Conservation (phyloP, 805 yeast genomes). For the Isabelozyma pseudorhagii region DNA sequence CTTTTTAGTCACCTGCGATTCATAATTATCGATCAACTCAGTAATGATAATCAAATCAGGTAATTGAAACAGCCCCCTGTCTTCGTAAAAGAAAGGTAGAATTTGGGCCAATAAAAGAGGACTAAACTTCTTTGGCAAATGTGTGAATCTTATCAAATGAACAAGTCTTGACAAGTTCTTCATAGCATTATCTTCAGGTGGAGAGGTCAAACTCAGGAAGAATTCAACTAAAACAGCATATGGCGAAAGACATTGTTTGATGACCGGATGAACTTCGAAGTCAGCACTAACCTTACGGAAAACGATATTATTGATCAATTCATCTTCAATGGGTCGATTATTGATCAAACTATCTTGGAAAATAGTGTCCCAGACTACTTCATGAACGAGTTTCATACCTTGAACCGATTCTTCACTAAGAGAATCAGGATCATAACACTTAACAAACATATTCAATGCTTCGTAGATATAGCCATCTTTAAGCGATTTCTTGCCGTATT, state of each 20-base stretch:
- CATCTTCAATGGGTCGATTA: constrained; percentile 55
- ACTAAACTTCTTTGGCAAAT: constrained; percentile 46
- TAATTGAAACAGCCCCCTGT: constrained; percentile 14
- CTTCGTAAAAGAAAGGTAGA: constrained; percentile 34
- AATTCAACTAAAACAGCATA: constrained; percentile 60
- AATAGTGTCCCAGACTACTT: constrained; percentile 54
- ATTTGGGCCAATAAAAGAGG: constrained; percentile 51
- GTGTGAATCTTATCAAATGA: constrained; percentile 43
- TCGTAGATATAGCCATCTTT: constrained; percentile 58
- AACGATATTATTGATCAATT: constrained; percentile 49
- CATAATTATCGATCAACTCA: constrained; percentile 38
- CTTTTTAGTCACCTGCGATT: constrained; percentile 15
- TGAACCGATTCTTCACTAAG: constrained; percentile 9
- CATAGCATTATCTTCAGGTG: constrained; percentile 8
- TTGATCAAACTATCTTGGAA: constrained; percentile 58
- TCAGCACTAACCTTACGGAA: constrained; percentile 27
- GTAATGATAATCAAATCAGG: constrained; percentile 34
- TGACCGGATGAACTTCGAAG: constrained; percentile 47
- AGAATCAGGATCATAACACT: constrained; percentile 49
- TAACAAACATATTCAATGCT: constrained; percentile 61
- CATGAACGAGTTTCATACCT: constrained; percentile 46
- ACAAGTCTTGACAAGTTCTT: constrained; percentile 44
- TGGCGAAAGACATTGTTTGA: constrained; percentile 70
- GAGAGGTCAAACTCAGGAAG: constrained; percentile 30
- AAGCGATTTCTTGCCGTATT: constrained; percentile 45